phyloP scores from a whole-genome alignment of 2,329 filamentous ascomycete species.

The Sphaerulina populicola region DNA sequence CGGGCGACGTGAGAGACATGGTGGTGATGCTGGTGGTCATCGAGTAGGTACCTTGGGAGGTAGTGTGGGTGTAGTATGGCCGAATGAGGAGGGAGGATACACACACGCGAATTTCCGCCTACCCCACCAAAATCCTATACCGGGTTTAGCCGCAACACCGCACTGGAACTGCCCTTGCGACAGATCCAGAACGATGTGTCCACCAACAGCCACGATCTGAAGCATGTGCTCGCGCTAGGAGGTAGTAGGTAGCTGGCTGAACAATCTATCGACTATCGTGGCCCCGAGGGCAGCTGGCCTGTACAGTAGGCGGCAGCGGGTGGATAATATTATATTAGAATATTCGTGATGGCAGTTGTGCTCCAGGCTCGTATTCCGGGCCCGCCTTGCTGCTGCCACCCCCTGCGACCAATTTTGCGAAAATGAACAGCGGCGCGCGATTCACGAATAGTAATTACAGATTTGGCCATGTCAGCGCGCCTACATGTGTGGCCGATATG shows the following conservation, averaged over 20 bases:
- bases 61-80: background rate
- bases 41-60: too few species aligned
- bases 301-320: too few species aligned
- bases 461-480: slow-evolving; percentile 8
- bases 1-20: slow-evolving; percentile 21
- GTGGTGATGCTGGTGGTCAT: background rate
- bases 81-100: background rate
- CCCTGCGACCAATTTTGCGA: background rate
- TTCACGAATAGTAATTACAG: slow-evolving; percentile 4
- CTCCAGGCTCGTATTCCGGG: background rate
- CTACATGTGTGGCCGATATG: background rate
- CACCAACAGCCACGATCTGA: background rate
- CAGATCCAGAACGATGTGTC: background rate
- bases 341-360: too few species aligned
- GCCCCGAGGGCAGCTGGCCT: too few species aligned
- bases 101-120: background rate
- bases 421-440: background rate
- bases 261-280: too few species aligned
- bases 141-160: background rate
- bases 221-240: too few species aligned
- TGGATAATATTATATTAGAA: too few species aligned
- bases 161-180: background rate
- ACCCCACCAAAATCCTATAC: background rate
- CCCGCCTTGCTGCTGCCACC: background rate
- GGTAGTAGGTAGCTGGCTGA: too few species aligned